These are phyloP conservation scores for Exophiala dermatitidis DNA, from an alignment of 2,329 filamentous ascomycete genomes.

Conservation along the genomic window DNA sequence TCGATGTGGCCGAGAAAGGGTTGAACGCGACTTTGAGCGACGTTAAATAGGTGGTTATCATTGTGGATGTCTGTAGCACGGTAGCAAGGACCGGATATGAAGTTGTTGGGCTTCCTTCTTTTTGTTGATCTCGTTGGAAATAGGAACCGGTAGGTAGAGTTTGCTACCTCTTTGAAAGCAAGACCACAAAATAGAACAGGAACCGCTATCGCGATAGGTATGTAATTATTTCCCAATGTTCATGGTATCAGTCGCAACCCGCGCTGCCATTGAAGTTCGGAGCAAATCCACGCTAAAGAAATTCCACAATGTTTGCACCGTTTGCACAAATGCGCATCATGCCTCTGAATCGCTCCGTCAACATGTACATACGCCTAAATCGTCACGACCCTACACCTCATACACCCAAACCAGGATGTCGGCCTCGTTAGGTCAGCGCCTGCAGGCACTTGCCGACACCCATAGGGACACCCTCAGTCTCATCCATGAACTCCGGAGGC, in stretches of 20 bases:
- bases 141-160: too few species aligned
- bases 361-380: too few species aligned
- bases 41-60: slow-evolving; percentile 43
- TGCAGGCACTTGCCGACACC: slow-evolving; percentile 47
- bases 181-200: background rate
- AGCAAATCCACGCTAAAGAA: background rate
- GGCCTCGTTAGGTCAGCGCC: slow-evolving; percentile 40
- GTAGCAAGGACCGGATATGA: background rate
- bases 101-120: background rate
- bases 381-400: background rate
- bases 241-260: too few species aligned
- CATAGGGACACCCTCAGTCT: slow-evolving; percentile 49
- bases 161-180: background rate
- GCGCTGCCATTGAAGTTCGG: background rate
- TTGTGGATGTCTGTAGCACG: slow-evolving; percentile 9
- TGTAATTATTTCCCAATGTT: background rate
- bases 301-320: slow-evolving; percentile 11
- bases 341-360: too few species aligned
- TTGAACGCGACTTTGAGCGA: slow-evolving; percentile 83
- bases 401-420: slow-evolving; percentile 31
- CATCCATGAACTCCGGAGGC: slow-evolving; percentile 51
- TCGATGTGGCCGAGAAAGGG: slow-evolving; percentile 73
- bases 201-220: too few species aligned
- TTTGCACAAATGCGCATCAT: slow-evolving; percentile 1
- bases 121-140: too few species aligned